Evolutionary conservation across 1,284 basidiomycete genomes (phyloP), one percentile per base, ranked within the genome.

Genomic region (Peniophora sp.): DNA sequence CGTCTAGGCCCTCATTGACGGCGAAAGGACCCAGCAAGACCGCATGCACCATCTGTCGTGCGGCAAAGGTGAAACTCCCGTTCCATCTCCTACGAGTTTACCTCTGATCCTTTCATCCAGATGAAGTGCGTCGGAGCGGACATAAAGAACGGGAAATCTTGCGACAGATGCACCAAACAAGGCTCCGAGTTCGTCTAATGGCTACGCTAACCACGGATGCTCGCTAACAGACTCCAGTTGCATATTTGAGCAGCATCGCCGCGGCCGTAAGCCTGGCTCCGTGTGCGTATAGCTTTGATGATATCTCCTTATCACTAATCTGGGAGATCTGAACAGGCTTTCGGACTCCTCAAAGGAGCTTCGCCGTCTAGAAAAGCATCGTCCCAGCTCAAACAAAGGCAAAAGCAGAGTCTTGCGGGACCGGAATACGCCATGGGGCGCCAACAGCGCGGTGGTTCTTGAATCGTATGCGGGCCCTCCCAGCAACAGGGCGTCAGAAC

Each of bases 41-140:
- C n/a, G 87, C 87, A 20, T 90, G 87, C 63, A 89, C 84, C 39
- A 85, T 89, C 59, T 91, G 88, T 66, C 80, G 88, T 46, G 77
- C 79, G 50, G 88, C 89, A 59, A 91, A 91, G 78, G 89, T 84
- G 62, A 39, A 55, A 52, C 53, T 48, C 50, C 48, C 50, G 50
- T 53, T 52, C 44, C 10, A 51, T 43, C 49, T 55, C 51, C 50
- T 50, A 52, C 55, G 47, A 49, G 55, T 54, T 53, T 38, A 39
- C 53, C 51, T 53, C 20, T n/a, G 53, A 56, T 57, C 53, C 51
- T 53, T 56, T 53, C 32, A 53, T 38, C 36, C 52, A 91, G 89
- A 91, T 91, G 88, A 89, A 90, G 65, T 91, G 88, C 60, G 87
- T 91, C 51, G 88, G 86, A 39, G 83, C 89, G 48, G 88, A 90